Evolutionary conservation across 2,329 filamentous ascomycete species (phyloP).

Genomic region (Hymenoscyphus scutula): DNA sequence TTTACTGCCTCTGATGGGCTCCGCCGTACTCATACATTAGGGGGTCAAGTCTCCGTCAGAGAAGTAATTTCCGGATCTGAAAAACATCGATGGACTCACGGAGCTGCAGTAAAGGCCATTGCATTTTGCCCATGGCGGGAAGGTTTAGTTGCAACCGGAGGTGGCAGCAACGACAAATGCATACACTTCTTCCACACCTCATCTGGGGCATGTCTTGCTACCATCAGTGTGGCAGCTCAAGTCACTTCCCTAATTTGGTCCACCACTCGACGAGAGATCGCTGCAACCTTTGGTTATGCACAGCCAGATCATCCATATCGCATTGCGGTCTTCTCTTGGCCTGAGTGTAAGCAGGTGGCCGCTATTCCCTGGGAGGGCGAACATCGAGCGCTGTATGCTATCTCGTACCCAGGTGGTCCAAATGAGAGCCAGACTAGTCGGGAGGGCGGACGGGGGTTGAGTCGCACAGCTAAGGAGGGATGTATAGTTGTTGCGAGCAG

Average conservation of each 20-base stretch:
- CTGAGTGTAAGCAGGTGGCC: constrained; percentile 80
- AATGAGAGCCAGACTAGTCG: constrained; percentile 33
- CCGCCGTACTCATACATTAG: constrained; percentile 33
- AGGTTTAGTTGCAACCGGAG: constrained; percentile 82
- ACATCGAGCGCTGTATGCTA: constrained; percentile 80
- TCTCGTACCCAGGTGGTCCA: constrained; percentile 72
- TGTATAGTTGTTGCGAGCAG: constrained; percentile 91
- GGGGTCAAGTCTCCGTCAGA: constrained; percentile 40
- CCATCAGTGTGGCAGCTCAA: constrained; percentile 88
- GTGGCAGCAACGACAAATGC: constrained; percentile 89
- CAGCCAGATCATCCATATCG: constrained; percentile 86
- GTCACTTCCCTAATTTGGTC: constrained; percentile 94
- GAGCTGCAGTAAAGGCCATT: constrained; percentile 91
- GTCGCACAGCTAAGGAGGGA: constrained; percentile 63
- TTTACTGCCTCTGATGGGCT: constrained; percentile 30
- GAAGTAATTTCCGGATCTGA: constrained; percentile 55
- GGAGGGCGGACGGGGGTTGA: constrained; percentile 54
- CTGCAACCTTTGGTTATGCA: constrained; percentile 89
- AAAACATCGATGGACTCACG: constrained; percentile 73
- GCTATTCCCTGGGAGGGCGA: constrained; percentile 81
- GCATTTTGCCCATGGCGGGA: constrained; percentile 95
- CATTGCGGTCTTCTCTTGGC: constrained; percentile 93
- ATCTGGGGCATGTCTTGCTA: constrained; percentile 80
- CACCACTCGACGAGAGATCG: constrained; percentile 79
- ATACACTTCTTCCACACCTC: constrained; percentile 93